A percentile compares a stretch with the other conserved stretches of the same genome.
phyloP scores from a whole-genome alignment of 2,329 filamentous ascomycete species.

The Parastagonospora nodorum region DNA sequence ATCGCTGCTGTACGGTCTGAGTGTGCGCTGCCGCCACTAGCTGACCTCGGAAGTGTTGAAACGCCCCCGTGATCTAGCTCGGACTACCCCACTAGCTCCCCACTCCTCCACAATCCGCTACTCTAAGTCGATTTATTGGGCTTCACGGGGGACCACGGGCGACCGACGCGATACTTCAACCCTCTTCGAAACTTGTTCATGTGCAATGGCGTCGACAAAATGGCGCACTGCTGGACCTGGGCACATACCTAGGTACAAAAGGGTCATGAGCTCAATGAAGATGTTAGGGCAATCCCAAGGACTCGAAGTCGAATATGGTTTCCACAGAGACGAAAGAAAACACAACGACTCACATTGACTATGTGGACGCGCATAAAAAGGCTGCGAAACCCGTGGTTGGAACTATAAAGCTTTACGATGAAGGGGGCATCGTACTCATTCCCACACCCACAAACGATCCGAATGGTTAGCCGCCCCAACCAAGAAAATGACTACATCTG shows the following conservation, averaged over 20 bases:
- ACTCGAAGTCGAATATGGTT: constrained; percentile 1
- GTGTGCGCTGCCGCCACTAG: too few relatives aligned
- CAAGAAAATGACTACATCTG: background rate
- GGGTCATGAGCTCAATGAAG: background rate
- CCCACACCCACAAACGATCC: constrained; percentile 15
- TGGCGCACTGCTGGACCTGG: background rate
- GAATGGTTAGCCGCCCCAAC: constrained; percentile 6
- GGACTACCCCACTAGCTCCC: too few relatives aligned
- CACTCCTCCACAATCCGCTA: constrained; percentile 14
- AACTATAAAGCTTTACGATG: constrained; percentile 13
- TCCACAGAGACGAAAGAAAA: constrained; percentile 1
- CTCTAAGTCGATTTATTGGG: constrained; percentile 6
- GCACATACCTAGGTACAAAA: background rate
- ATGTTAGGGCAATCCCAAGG: background rate
- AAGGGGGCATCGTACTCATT: constrained; percentile 15
- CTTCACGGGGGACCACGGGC: constrained; percentile 11
- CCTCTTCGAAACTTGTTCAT: background rate
- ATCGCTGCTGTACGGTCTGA: too few relatives aligned
- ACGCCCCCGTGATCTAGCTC: too few relatives aligned
- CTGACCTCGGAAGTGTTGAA: too few relatives aligned
- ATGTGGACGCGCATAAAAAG: constrained; percentile 13
- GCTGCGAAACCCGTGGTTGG: constrained; percentile 16
- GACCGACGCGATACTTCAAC: constrained; percentile 1
- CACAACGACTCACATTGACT: constrained; percentile 10
- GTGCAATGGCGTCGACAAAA: background rate